These are phyloP conservation scores for Ogataea salicorniae DNA, from an alignment of 805 yeast species.

Conservation along the genomic window DNA sequence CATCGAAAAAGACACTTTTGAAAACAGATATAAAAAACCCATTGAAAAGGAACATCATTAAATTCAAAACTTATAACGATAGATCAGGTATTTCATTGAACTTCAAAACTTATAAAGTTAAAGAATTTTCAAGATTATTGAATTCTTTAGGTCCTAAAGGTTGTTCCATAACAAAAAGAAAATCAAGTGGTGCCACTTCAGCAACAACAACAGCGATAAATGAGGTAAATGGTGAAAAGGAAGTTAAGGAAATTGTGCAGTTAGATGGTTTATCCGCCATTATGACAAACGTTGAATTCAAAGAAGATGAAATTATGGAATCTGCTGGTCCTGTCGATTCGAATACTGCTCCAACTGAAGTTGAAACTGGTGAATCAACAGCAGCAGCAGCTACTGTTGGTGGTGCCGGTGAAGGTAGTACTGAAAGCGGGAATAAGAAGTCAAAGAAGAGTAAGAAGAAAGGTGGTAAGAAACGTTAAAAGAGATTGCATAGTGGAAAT, in stretches of 20 bases:
- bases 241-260: conserved; percentile 14
- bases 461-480: conserved; percentile 17
- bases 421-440: conserved; percentile 2
- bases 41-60: conserved; percentile 28
- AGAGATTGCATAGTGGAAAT: too few relatives aligned
- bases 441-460: conserved; percentile 20
- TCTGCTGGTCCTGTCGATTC: background rate
- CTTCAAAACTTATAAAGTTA: conserved; percentile 53
- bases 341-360: background rate
- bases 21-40: conserved; percentile 15
- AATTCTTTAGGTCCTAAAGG: conserved; percentile 69
- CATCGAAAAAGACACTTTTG: conserved; percentile 8
- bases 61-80: conserved; percentile 63
- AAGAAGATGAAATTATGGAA: conserved; percentile 11
- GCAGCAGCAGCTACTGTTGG: background rate
- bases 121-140: conserved; percentile 69
- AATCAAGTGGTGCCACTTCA: background rate
- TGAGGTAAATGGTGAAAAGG: background rate
- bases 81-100: conserved; percentile 56
- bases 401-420: background rate
- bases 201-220: background rate
- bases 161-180: conserved; percentile 31
- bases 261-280: conserved; percentile 24
- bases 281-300: conserved; percentile 19
- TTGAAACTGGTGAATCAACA: conserved; percentile 2